A percentile compares a stretch with the other conserved stretches of the same genome.
Evolutionary conservation across 2,329 filamentous ascomycete genomes (phyloP).

Genomic region (Juglanconis oblonga): DNA sequence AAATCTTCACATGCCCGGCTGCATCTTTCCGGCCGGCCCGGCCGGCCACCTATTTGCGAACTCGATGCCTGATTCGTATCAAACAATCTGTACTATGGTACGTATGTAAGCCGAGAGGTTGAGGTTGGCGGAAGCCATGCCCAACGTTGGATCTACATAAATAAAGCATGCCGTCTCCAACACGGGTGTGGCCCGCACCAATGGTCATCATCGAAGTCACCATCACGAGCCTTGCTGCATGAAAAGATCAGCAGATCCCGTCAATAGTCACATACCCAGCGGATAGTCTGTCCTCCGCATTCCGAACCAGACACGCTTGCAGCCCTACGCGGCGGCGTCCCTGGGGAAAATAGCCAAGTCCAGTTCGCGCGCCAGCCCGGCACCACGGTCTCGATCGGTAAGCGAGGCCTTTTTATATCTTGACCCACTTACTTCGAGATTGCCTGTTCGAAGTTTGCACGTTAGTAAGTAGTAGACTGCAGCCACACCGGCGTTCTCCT

Average conservation of each 20-base stretch:
- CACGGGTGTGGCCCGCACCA: not conserved
- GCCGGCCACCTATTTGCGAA: too few species aligned
- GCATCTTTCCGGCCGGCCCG: too few species aligned
- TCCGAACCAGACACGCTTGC: not conserved
- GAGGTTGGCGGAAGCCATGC: too few species aligned
- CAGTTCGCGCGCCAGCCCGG: too few species aligned
- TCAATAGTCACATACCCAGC: not conserved
- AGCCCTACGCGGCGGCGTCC: not conserved
- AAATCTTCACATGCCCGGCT: too few species aligned
- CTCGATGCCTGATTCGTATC: too few species aligned
- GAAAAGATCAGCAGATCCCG: not conserved
- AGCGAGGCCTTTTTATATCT: conserved; percentile 14
- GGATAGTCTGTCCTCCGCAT: not conserved
- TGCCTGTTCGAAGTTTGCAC: not conserved
- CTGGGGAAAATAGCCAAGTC: too few species aligned
- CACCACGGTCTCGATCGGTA: not conserved
- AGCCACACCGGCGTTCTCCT: too few species aligned
- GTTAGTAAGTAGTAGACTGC: too few species aligned
- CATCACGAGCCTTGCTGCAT: not conserved
- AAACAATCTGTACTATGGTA: too few species aligned
- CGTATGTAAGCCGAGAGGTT: too few species aligned
- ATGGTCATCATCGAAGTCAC: not conserved
- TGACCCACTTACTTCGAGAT: not conserved
- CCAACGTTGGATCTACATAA: too few species aligned
- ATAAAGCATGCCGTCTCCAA: not conserved